These are phyloP conservation scores for Microstegium vimineum DNA, from an alignment of 176 grass and related monocot species.

Conservation along the genomic window DNA sequence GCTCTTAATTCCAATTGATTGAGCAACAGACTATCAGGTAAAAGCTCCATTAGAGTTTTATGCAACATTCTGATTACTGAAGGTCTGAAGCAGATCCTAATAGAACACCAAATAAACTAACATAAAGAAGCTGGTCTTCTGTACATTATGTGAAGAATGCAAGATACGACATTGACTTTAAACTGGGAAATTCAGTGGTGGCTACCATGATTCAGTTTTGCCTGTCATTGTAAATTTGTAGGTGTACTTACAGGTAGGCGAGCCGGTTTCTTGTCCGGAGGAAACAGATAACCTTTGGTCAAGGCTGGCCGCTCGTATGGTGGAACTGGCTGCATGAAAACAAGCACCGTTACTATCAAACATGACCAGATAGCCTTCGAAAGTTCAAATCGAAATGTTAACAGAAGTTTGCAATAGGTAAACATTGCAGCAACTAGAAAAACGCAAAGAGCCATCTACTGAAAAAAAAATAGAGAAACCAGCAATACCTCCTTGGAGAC, in stretches of 20 bases:
- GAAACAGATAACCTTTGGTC: constrained; percentile 94
- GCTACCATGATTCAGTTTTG: background rate
- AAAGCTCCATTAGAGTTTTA: too few relatives aligned
- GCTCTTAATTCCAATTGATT: background rate
- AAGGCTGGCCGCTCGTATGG: constrained; percentile 89
- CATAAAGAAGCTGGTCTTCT: too few relatives aligned
- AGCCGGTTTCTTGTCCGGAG: constrained; percentile 87
- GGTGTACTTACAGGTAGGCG: constrained; percentile 68
- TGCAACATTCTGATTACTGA: too few relatives aligned
- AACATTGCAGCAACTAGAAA: background rate
- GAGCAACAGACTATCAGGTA: too few relatives aligned
- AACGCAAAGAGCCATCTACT: background rate
- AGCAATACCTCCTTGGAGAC: constrained; percentile 85
- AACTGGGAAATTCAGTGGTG: background rate
- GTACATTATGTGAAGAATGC: too few relatives aligned
- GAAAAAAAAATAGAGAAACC: background rate
- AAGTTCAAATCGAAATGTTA: background rate
- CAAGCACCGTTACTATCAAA: background rate
- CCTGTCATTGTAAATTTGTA: background rate
- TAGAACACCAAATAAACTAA: too few relatives aligned
- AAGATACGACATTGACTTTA: too few relatives aligned
- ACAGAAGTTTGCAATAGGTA: background rate
- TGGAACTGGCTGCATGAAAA: constrained; percentile 50
- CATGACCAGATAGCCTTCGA: background rate
- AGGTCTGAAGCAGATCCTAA: too few relatives aligned